Conservation (phyloP, 306 rosid species). For the Astragalus membranaceus region DNA sequence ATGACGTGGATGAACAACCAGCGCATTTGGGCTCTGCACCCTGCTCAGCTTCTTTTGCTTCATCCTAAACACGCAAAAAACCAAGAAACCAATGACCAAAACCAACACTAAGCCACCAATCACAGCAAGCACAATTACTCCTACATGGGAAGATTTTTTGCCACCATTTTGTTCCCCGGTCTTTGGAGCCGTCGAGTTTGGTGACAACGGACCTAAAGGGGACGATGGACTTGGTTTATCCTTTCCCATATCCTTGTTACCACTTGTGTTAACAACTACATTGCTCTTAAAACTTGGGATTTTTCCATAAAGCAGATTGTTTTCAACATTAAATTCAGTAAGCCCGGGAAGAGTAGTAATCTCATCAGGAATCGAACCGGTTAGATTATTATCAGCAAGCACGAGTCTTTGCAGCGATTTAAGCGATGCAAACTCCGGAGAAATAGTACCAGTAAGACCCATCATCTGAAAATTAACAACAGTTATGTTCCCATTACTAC, state of each 20-base stretch:
- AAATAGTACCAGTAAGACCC: conserved; percentile 61
- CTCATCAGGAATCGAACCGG: conserved; percentile 54
- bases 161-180: conserved; percentile 13
- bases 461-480: conserved; percentile 61
- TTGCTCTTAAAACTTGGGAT: conserved; percentile 53
- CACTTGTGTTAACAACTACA: conserved; percentile 35
- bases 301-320: conserved; percentile 58
- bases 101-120: conserved; percentile 49
- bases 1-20: conserved; percentile 58
- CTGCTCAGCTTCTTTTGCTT: conserved; percentile 56
- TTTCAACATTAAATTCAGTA: conserved; percentile 44
- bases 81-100: conserved; percentile 37
- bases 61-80: conserved; percentile 50
- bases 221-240: conserved; percentile 25
- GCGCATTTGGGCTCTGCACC: conserved; percentile 73
- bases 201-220: conserved; percentile 14
- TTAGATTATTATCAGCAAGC: conserved; percentile 62
- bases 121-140: conserved; percentile 49
- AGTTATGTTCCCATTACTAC: conserved; percentile 46
- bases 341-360: conserved; percentile 51
- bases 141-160: conserved; percentile 37
- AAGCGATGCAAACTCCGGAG: conserved; percentile 43
- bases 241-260: conserved; percentile 50
- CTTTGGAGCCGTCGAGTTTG: background rate
- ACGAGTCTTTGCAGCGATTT: conserved; percentile 51